Percentiles rank a stretch among this genome's conserved stretches.
Conservation (phyloP, 164 flowering plant species). For the Tetracentron sinense region DNA sequence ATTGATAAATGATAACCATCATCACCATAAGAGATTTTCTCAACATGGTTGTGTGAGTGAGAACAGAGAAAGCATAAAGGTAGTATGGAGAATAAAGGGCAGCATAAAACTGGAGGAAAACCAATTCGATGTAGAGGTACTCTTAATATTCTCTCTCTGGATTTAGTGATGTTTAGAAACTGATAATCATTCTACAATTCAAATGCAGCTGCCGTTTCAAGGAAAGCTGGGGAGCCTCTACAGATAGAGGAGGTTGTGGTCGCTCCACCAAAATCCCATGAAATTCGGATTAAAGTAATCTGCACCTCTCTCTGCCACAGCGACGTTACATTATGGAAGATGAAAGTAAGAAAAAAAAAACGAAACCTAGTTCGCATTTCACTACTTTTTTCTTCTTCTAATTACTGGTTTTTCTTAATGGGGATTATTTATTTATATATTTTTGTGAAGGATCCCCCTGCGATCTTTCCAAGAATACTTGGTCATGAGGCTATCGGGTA, state of each 20-base stretch:
- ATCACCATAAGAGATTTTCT: no score
- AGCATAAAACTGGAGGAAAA: no score
- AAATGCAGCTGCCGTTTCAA: constrained; percentile 45
- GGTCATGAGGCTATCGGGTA: constrained; percentile 87
- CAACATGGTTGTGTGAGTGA: no score
- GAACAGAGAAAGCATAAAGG: no score
- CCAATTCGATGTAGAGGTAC: no score
- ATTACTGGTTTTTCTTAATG: background rate
- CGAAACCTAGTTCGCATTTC: no score
- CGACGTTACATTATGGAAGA: constrained; percentile 54
- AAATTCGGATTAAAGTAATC: constrained; percentile 50
- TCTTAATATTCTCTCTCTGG: no score
- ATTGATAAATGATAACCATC: no score
- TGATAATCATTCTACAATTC: no score
- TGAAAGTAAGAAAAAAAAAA: constrained; percentile 30
- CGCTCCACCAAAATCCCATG: constrained; percentile 50
- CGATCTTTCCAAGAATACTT: constrained; percentile 47
- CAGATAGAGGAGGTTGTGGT: constrained; percentile 58
- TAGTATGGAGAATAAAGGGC: no score
- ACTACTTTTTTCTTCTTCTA: background rate
- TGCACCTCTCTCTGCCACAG: constrained; percentile 64
- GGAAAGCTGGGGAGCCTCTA: constrained; percentile 50
- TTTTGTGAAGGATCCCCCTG: constrained; percentile 45
- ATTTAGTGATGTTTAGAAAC: no score
- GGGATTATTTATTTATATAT: background rate